Base-by-base conservation (phyloP, 257 asterid species). In the Orobanche coerulescens region DNA sequence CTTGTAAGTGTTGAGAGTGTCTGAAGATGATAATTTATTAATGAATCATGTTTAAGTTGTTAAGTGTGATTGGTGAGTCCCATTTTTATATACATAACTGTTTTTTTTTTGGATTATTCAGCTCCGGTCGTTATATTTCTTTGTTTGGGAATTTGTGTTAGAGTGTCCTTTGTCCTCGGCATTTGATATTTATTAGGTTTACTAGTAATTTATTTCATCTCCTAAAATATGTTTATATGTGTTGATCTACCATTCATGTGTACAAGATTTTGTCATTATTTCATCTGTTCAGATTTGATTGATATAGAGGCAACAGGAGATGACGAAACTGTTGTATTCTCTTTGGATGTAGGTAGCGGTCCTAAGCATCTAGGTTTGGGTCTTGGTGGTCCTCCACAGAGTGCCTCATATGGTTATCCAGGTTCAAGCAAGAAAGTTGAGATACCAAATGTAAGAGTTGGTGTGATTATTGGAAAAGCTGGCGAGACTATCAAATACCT, bases 401-500 rank as follows among this genome's bases (percentile, higher is more conserved):
- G 70, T 65, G 82, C 77, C 16, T 77, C 88, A 3, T 85, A 76
- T 61, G 90, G 94, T 34, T 79, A 81, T 57, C 73, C 88, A 14
- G 88, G 87, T 63, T 80, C 77, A 15, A 77, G 50, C 75, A 84
- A 82, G 74, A 86, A 67, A 74, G 82, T 89, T 47, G 95, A 89
- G 72, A 76, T 89, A 66, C 95, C 95, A 22, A 87, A 87, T 74
- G 89, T 84, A 26, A 82, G 83, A 81, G 98, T 88, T 68, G 97
- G 98, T 2, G 91, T 88, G 14, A 85, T 88, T 53, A 88, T 92
- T 68, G 97, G 97, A 26, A 86, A 84, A 77, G 95, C 87, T 25
- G 98, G 97, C 0, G 98, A 92, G 66, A 92, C 97, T 37, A 88
- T 92, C 61, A 92, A 88, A 73, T 78, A 79, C 46, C 94, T 88